Conservation (phyloP, 2,329 filamentous ascomycete genomes). For the Neoscytalidium dimidiatum region DNA sequence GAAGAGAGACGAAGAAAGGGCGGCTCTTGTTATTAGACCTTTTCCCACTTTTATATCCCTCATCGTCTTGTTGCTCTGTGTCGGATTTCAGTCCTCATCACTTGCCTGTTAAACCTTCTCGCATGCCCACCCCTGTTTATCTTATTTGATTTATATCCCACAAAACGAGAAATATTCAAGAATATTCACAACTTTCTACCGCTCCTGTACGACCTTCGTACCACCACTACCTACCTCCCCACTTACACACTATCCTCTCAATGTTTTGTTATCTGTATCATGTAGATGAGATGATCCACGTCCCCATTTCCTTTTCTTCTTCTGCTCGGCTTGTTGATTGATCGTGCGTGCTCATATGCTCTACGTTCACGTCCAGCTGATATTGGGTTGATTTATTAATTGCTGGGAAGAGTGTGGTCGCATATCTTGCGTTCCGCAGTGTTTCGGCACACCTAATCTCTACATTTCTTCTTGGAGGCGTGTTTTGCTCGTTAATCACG, state of each 20-base stretch:
- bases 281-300: slow-evolving; percentile 16
- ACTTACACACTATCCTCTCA: not conserved
- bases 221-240: not conserved
- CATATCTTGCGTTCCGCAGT: too few relatives aligned
- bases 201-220: not conserved
- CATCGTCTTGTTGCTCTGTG: too few relatives aligned
- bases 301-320: not conserved
- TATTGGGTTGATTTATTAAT: too few relatives aligned
- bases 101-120: too few relatives aligned
- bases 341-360: not conserved
- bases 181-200: not conserved
- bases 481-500: too few relatives aligned
- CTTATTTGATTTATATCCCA: not conserved
- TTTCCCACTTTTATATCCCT: not conserved
- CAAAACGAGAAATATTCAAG: not conserved
- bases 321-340: not conserved
- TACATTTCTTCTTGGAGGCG: too few relatives aligned
- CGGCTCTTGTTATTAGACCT: slow-evolving; percentile 3
- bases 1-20: not conserved
- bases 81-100: too few relatives aligned
- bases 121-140: too few relatives aligned
- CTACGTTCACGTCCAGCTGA: too few relatives aligned
- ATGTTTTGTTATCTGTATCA: slow-evolving; percentile 8
- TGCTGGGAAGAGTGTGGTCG: too few relatives aligned
- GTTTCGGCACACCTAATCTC: too few relatives aligned